Evolutionary conservation across 805 yeast genomes (phyloP), one percentile per base, ranked within the genome.

Genomic region (Starmerella tilneyi): DNA sequence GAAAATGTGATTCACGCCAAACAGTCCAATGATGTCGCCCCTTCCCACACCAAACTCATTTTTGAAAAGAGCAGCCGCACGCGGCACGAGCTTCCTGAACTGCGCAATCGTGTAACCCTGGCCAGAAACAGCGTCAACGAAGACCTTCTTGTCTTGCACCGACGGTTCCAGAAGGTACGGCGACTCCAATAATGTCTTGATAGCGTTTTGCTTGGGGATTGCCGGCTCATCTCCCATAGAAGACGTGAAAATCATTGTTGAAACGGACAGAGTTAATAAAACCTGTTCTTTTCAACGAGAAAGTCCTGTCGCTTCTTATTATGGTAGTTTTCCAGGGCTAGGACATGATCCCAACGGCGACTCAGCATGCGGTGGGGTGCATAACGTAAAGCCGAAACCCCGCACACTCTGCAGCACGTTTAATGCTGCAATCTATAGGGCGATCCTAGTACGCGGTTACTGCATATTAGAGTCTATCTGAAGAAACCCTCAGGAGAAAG

Each of bases 21-120:
- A 60, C 11, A 63, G 37, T 13, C 53, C 49, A 5, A 63, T 63
- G 12, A 63, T 63, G 15, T 59, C 64, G 34, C 56, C 59, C 9
- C 44, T 43, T 3, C 31, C 13, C 15, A 64, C 34, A 8, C 49
- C 49, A 36, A 47, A 53, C 39, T 49, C 39, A 22, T 47, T 33
- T 8, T 42, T 47, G 15, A 64, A 38, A 2, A 57, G 36, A 11
- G 51, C 53, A 9, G 61, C 53, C 9, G 50, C 37, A 4, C 50
- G 44, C 9, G 47, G 52, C 6, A 55, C 46, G 13, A 46, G 51
- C 9, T 24, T 15, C 11, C 40, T 24, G 24, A 44, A 41, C 33
- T 59, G 50, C 6, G 34, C 39, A 2, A 51, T 48, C 0, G 57
- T 49, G 22, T 52, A 29, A 16, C 32, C n/a, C n/a, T 48, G 40